Base-by-base conservation (phyloP, 192 early-diverging fungal genomes). In the Gonapodya prolifera region DNA sequence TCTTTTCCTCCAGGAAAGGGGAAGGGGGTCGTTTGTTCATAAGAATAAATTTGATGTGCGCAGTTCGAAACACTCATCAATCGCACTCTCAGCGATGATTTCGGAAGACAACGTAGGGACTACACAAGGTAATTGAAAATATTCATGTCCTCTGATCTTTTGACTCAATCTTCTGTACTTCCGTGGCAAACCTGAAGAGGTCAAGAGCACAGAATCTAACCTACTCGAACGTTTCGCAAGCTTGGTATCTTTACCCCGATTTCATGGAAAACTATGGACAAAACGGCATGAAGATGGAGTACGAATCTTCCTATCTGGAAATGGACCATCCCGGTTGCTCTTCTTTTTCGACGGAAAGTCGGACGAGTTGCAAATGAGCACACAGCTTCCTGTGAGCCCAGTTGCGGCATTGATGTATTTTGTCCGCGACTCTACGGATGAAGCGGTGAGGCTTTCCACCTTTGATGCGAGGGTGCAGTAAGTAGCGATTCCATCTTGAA, bases 381-480 rank as follows among this genome's bases (percentile, higher is more conserved):
- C 45, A 16, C 8, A 8, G 45, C 8, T 61, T 23, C 45, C 45
- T 16, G 45, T 23, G 8, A 16, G 8, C 8, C 45, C 8, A 61
- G 23, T 61, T 23, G 45, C 8, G 8, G 45, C 45, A n/a, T n/a
- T 75, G 2, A 75, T 75, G 73, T 75, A 75, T n/a, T 75, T 75
- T 75, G 35, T 75, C n/a, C 32, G 31, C 23, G 73, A 75, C 35
- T 34, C 31, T 75, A n/a, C 2, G 73, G 23, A 75, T 16, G 73
- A 75, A 16, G 8, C 8, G 8, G n/a, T 75, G 2, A 16, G 8
- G n/a, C 8, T 31, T n/a, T 2, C 2, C 8, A 83, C 76, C 23
- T 89, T 89, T 80, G 85, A 86, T 76, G 32, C 78, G 34, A 80
- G 71, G 35, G 70, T 89, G 45, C 89, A 90, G 75, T 61, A 23